Evolutionary conservation across 805 yeast genomes (phyloP), one percentile per base, ranked within the genome.

Genomic region (Cyberlindnera americana): DNA sequence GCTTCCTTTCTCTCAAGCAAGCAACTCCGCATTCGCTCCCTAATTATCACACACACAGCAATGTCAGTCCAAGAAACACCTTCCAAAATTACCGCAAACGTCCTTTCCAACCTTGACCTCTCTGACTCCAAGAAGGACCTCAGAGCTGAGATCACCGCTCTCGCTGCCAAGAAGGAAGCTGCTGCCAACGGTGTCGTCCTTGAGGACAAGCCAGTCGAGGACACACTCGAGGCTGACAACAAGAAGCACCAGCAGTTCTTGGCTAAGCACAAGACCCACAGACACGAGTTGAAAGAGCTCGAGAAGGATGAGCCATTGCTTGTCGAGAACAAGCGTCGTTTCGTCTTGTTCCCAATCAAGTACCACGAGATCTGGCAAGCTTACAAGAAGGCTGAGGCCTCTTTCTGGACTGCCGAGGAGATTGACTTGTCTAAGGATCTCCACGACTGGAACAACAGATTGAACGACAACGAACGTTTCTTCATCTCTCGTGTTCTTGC

Each of bases 331-430:
- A 78, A 77, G 54, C 78, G 78, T 59, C 81, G 99, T 62, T 89
- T 87, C 58, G 97, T 93, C 37, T 70, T 91, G 45, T 90, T 90
- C 79, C 99, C 99, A 52, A 88, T 91, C 69, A 84, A 86, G 69
- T 93, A 89, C 72, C 91, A 90, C 62, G 98, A 91, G 70, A 86
- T 91, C 64, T 91, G 98, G 98, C 96, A 91, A 67, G 90, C 95
- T 75, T 91, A 91, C 70, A 91, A 91, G 75, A 88, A 91, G 70
- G 97, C 98, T 37, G 99, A 93, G 74, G 99, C 99, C 13, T 91
- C 98, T 6, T 91, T 91, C 77, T 91, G 99, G 99, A 93, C 98
- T 29, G 97, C 98, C 34, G 99, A 91, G 72, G 99, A 93, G 70
- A 89, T 91, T 52, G 99, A 91, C 67, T 77, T 91, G 50, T 81